Conservation (phyloP, 2,329 filamentous ascomycete species). For the Colletotrichum endophyticum region DNA sequence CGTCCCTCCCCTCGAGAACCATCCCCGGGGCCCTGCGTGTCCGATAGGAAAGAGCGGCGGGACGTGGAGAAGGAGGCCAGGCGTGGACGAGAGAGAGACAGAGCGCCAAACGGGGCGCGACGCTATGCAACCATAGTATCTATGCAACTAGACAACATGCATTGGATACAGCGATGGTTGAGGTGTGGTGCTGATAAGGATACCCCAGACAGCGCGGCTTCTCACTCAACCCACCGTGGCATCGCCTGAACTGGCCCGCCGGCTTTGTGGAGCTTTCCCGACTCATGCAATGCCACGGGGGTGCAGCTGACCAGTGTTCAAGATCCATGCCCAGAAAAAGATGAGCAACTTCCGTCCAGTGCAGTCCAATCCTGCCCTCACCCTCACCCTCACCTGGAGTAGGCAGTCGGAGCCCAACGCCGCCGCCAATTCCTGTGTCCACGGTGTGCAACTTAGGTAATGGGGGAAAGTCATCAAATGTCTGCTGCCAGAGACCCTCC, state of each 20-base stretch:
- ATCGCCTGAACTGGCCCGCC: neutral
- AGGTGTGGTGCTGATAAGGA: conserved; percentile 1
- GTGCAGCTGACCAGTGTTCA: neutral
- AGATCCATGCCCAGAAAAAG: neutral
- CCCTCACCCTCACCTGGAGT: neutral
- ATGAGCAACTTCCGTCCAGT: neutral
- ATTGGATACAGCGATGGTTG: neutral
- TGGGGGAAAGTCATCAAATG: neutral
- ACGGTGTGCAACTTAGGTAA: neutral
- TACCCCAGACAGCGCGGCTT: conserved; percentile 4
- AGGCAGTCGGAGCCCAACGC: neutral
- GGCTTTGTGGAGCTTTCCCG: neutral
- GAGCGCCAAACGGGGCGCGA: conserved; percentile 3
- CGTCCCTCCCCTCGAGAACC: neutral
- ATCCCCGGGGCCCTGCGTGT: neutral
- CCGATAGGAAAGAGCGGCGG: conserved; percentile 16
- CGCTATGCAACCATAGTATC: neutral
- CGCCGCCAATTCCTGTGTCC: neutral
- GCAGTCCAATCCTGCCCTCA: neutral
- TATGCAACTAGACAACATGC: neutral
- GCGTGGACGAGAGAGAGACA: neutral
- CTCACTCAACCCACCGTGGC: neutral
- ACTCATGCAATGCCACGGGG: conserved; percentile 17
- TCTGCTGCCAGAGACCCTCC: neutral
- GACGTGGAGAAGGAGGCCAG: conserved; percentile 3